Evolutionary conservation across 2,329 filamentous ascomycete genomes (phyloP), one percentile per base, ranked within the genome.

Genomic region (Aspergillus terreus): DNA sequence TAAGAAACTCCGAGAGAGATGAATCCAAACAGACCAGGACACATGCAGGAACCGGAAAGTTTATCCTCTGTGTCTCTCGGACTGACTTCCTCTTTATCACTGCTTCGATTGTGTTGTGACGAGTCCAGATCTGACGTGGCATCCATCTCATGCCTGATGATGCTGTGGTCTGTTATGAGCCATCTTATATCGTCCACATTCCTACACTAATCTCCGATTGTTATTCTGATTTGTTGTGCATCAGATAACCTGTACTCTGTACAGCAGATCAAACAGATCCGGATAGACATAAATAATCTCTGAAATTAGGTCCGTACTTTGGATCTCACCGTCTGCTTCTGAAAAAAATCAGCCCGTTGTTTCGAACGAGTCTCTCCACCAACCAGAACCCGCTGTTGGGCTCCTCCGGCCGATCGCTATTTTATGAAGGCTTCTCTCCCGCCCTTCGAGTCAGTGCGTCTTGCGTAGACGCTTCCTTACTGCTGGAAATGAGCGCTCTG

Each of bases 71-170:
- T 6, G 23, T 25, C 17, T 23, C 15, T 50, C 33, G 46, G 41
- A 48, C 35, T 25, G n/a, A 44, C 27, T 32, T 44, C 21, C 14
- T 43, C 41, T 49, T 35, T 44, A 44, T 44, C 42, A 27, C 12
- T 17, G 15, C 19, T 7, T 9, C 12, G 35, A 38, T 38, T 38
- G 19, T 25, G 45, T 23, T 46, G 23, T 44, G 43, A 42, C 36
- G 35, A 47, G 49, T 53, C 40, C 32, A 49, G 30, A 25, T 50
- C 50, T 53, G 51, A 53, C 51, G 51, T 53, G 51, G 51, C 51
- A 53, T 38, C 21, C 44, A 17, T 47, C 40, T n/a, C 27, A 25
- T n/a, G 12, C 35, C 35, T 9, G 11, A 38, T 9, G 11, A 38
- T 23, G 23, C 23, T 6, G 4, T 23, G 23, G 23, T 23, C 23